phyloP scores from a whole-genome alignment of 1,284 basidiomycete genomes.

The Tetrapyrgos nigripes region DNA sequence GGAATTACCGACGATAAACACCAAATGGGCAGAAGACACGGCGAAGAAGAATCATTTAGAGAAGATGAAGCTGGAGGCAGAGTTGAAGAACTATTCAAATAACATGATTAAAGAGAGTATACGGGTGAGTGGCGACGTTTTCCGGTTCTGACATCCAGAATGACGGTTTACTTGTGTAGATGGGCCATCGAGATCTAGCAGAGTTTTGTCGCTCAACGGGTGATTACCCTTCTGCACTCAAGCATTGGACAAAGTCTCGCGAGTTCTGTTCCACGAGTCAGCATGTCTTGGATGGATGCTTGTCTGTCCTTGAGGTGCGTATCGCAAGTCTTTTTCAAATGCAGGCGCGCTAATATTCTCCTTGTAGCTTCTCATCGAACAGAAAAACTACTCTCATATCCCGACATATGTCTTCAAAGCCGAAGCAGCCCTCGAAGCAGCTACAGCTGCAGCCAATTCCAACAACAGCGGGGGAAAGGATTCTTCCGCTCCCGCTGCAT shows the following conservation, averaged over 20 bases:
- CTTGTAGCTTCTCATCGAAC: conserved; percentile 77
- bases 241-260: conserved; percentile 83
- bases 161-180: conserved; percentile 45
- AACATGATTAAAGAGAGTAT: conserved; percentile 97
- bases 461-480: conserved; percentile 21
- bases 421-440: conserved; percentile 82
- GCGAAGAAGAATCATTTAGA: conserved; percentile 68
- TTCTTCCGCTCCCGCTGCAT: conserved; percentile 29
- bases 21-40: conserved; percentile 72
- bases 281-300: conserved; percentile 87
- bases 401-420: conserved; percentile 91
- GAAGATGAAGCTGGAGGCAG: conserved; percentile 80
- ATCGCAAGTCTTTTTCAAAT: conserved; percentile 1
- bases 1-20: conserved; percentile 56
- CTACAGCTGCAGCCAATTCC: conserved; percentile 35
- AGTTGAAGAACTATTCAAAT: conserved; percentile 88
- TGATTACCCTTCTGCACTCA: conserved; percentile 71
- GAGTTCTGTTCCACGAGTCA: conserved; percentile 87
- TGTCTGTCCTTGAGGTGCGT: conserved; percentile 78
- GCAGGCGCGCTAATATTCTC: not conserved
- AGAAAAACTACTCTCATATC: conserved; percentile 83
- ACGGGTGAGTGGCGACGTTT: conserved; percentile 57
- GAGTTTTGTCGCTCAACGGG: conserved; percentile 76
- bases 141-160: conserved; percentile 3
- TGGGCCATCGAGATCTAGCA: conserved; percentile 87